Base-by-base conservation (phyloP, 805 yeast genomes). In the Nakazawaea molendinolei region DNA sequence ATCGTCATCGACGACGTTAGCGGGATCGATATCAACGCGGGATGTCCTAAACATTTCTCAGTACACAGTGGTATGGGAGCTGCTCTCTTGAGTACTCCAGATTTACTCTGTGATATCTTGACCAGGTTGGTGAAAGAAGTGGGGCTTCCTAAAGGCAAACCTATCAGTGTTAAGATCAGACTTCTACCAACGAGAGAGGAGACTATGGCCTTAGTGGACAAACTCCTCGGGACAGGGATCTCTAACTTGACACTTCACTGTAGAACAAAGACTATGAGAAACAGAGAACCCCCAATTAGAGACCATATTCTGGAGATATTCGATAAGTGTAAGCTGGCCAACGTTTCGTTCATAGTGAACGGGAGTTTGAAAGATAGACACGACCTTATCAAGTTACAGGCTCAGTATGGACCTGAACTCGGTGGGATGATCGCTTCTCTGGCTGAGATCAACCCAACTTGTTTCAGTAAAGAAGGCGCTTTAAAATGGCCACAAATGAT, bases 31-130 rank as follows among this genome's bases (percentile, higher is more conserved):
- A 69, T 92, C 40, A 92, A 92, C 56, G 86, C 95, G 20, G 98
- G 98, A 5, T 92, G 98, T 60, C 98, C 98, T 3, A 92, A 90
- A 55, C 97, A 87, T 47, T 92, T 92, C 51, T 83, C 95, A 1
- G 70, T 87, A 3, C 98, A 92, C 56, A 69, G 94, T 0, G 98
- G 98, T 1, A 92, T 92, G 97, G 98, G 98, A 5, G 95, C 97
- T 3, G 97, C 95, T 1, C 63, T 92, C 31, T 63, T 92, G 38
- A 64, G 69, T 22, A 85, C 89, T 0, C 97, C 97, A 0, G 95
- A 85, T 30, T 60, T 74, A 25, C 64, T 92, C 13, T 82, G 80
- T 45, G 67, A 69, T 12, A 92, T 92, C 21, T 60, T 92, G 42
- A 57, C 58, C 3, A 69, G 71, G 6, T 60, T 92, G 33, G 97